Percentiles rank a stretch among this genome's conserved stretches.
phyloP scores from a whole-genome alignment of 345 rosid species.

The Eucalyptus melliodora region DNA sequence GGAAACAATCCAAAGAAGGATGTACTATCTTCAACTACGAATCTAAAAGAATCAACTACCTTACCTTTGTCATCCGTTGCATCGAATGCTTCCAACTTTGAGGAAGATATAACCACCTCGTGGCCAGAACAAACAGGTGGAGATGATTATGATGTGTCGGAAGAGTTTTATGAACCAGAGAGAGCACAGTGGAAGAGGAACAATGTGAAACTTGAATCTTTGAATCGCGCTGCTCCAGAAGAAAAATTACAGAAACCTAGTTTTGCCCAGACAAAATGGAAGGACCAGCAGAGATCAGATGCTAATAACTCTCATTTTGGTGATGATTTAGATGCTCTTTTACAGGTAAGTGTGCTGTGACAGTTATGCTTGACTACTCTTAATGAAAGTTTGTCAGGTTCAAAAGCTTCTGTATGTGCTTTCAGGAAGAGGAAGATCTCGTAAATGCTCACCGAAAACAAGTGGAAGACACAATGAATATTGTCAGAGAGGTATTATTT shows the following conservation, averaged over 20 bases:
- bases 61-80: constrained; percentile 51
- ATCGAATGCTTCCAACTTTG: constrained; percentile 43
- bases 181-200: constrained; percentile 50
- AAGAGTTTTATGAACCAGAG: constrained; percentile 59
- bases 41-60: constrained; percentile 67
- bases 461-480: constrained; percentile 94
- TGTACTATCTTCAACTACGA: constrained; percentile 48
- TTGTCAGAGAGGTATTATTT: constrained; percentile 74
- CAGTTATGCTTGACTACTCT: neutral
- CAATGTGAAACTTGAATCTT: constrained; percentile 48
- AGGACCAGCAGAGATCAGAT: constrained; percentile 36
- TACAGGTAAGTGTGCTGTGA: constrained; percentile 36
- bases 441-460: constrained; percentile 92
- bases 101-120: constrained; percentile 58
- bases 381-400: neutral
- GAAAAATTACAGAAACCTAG: constrained; percentile 46
- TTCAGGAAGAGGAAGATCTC: constrained; percentile 95
- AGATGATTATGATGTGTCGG: constrained; percentile 71
- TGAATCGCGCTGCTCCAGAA: constrained; percentile 18
- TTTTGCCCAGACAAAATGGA: constrained; percentile 35
- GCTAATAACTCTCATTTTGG: constrained; percentile 47
- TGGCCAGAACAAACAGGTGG: constrained; percentile 71
- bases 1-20: constrained; percentile 85
- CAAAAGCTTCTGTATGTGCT: neutral
- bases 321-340: constrained; percentile 63